Conservation (phyloP, 352 stramenopile species). For the Phytophthora sp. region DNA sequence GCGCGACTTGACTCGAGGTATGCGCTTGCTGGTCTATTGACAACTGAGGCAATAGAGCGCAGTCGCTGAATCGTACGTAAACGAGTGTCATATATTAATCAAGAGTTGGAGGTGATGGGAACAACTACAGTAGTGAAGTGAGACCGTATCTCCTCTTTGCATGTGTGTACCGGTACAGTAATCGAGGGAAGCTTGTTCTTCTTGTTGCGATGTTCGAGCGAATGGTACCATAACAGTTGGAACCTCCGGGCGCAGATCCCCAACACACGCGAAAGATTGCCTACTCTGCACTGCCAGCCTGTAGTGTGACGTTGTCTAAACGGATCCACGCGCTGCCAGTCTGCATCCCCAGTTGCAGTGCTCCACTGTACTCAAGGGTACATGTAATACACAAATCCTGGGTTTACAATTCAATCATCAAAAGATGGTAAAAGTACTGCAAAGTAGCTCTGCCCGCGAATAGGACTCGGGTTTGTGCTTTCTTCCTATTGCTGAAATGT, state of each 20-base stretch:
- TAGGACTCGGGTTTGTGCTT: background rate
- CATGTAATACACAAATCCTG: background rate
- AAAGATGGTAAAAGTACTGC: background rate
- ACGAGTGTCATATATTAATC: slow-evolving; percentile 2
- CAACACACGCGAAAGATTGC: background rate
- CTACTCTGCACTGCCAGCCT: background rate
- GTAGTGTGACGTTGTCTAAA: background rate
- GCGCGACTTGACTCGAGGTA: background rate
- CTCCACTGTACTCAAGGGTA: slow-evolving; percentile 1
- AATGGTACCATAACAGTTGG: slow-evolving; percentile 2
- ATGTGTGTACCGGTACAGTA: no score
- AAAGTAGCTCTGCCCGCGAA: background rate
- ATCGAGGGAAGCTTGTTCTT: slow-evolving; percentile 8
- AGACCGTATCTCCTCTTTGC: slow-evolving; percentile 26
- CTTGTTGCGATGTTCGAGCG: background rate
- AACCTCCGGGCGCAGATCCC: background rate
- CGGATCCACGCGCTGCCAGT: background rate
- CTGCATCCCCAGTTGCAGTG: background rate
- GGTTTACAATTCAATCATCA: background rate
- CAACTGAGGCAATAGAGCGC: slow-evolving; percentile 28
- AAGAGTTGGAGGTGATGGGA: slow-evolving; percentile 17
- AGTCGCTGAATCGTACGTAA: slow-evolving; percentile 29
- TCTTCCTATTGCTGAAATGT: background rate
- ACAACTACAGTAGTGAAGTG: slow-evolving; percentile 38
- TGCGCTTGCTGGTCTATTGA: slow-evolving; percentile 25